A percentile compares a stretch with the other conserved stretches of the same genome.
phyloP scores from a whole-genome alignment of 192 early-diverging fungal genomes.

The Backusella luteola region DNA sequence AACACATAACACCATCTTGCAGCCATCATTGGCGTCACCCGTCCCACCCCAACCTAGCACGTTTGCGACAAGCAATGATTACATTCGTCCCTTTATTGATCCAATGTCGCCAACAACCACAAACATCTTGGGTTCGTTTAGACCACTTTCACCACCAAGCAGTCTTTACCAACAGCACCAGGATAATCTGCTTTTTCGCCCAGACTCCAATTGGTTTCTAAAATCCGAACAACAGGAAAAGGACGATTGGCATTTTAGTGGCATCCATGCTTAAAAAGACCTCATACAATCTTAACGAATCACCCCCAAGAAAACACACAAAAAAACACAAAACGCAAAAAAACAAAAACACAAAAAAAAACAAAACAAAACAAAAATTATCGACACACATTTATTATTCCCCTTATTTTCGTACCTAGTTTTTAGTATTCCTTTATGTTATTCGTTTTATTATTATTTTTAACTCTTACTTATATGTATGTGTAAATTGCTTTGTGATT shows the following conservation, averaged over 20 bases:
- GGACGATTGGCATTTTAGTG: background rate
- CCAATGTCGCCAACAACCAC: background rate
- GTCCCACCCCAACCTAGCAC: background rate
- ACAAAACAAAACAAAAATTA: background rate
- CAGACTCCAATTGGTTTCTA: background rate
- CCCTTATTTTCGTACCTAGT: background rate
- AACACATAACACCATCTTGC: background rate
- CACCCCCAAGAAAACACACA: background rate
- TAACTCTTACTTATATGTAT: background rate
- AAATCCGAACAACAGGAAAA: slow-evolving; percentile 1
- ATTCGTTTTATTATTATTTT: background rate
- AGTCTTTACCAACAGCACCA: background rate
- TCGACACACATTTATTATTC: background rate
- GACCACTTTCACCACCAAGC: slow-evolving; percentile 9
- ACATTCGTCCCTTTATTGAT: background rate
- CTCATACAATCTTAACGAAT: no score
- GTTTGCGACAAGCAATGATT: background rate
- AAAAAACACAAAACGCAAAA: background rate
- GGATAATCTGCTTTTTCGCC: background rate
- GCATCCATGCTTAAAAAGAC: background rate
- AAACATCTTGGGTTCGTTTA: background rate
- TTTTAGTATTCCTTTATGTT: slow-evolving; percentile 1
- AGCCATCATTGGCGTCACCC: background rate
- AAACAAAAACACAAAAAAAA: background rate
- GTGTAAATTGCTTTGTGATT: slow-evolving; percentile 6